Evolutionary conservation across 345 rosid genomes (phyloP).

Genomic region (Lepidium didymum): DNA sequence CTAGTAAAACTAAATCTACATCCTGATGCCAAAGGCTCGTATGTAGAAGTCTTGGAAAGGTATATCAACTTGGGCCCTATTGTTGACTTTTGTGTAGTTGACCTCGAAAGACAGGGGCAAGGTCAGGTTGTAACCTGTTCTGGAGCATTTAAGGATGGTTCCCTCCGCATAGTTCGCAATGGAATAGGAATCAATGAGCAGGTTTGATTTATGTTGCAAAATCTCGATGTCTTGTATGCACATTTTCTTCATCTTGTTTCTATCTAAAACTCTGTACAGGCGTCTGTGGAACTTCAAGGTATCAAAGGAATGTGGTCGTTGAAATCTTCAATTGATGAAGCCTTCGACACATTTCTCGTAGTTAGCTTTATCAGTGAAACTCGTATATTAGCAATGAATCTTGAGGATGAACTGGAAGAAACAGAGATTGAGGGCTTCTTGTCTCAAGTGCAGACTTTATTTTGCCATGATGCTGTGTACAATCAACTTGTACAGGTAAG

Average conservation of each 20-base stretch:
- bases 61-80: constrained; percentile 96
- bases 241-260: neutral
- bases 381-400: constrained; percentile 92
- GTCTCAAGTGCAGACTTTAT: constrained; percentile 90
- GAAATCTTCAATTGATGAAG: constrained; percentile 90
- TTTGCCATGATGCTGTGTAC: constrained; percentile 90
- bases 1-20: constrained; percentile 84
- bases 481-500: constrained; percentile 96
- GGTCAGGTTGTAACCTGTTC: constrained; percentile 99
- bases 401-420: constrained; percentile 97
- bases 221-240: neutral
- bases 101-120: constrained; percentile 99
- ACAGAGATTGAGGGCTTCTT: constrained; percentile 95
- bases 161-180: constrained; percentile 92
- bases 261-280: constrained; percentile 38
- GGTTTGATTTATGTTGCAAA: constrained; percentile 34
- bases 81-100: constrained; percentile 93
- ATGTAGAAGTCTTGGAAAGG: constrained; percentile 90
- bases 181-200: constrained; percentile 99
- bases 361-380: constrained; percentile 98
- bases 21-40: constrained; percentile 94
- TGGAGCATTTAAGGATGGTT: constrained; percentile 98
- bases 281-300: constrained; percentile 99
- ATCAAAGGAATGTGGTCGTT: constrained; percentile 99
- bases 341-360: constrained; percentile 88